phyloP scores from a whole-genome alignment of 164 flowering plant genomes.

The Euptelea pleiosperma region DNA sequence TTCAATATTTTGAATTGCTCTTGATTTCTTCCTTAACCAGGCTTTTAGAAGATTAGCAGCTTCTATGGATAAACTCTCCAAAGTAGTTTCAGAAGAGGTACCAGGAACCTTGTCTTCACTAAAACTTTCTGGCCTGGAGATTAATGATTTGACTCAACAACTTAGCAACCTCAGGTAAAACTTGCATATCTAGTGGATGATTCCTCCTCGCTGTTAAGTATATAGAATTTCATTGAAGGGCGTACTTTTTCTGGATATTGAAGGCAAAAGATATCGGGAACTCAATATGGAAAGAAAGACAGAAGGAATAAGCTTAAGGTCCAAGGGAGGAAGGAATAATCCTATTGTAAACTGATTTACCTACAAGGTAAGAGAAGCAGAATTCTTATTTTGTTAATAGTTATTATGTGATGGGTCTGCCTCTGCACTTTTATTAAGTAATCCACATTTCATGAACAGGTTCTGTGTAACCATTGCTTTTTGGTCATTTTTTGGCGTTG shows the following conservation, averaged over 20 bases:
- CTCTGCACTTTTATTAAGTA: no score
- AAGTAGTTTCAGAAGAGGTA: slow-evolving; percentile 32
- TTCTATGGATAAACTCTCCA: slow-evolving; percentile 25
- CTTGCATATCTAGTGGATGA: background rate
- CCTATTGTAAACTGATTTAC: slow-evolving; percentile 11
- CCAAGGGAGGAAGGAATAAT: slow-evolving; percentile 10
- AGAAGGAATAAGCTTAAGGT: slow-evolving; percentile 10
- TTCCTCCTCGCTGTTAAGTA: background rate
- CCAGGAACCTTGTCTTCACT: slow-evolving; percentile 33
- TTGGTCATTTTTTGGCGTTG: background rate
- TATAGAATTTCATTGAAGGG: background rate
- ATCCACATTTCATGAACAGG: background rate
- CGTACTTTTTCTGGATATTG: slow-evolving; percentile 14
- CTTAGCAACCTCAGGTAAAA: slow-evolving; percentile 25
- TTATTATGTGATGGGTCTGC: no score
- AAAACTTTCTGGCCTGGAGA: slow-evolving; percentile 32
- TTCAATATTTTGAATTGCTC: background rate
- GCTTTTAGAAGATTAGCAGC: slow-evolving; percentile 23
- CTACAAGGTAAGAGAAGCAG: slow-evolving; percentile 1
- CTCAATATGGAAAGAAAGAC: slow-evolving; percentile 12
- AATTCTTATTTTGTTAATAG: background rate
- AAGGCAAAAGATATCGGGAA: slow-evolving; percentile 32
- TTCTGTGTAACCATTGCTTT: background rate
- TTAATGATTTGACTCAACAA: slow-evolving; percentile 29
- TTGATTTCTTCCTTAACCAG: slow-evolving; percentile 10